A percentile compares a stretch with the other conserved stretches of the same genome.
These are phyloP conservation scores for Teratosphaeria viscida DNA, from an alignment of 2,329 filamentous ascomycete species.

Conservation along the genomic window DNA sequence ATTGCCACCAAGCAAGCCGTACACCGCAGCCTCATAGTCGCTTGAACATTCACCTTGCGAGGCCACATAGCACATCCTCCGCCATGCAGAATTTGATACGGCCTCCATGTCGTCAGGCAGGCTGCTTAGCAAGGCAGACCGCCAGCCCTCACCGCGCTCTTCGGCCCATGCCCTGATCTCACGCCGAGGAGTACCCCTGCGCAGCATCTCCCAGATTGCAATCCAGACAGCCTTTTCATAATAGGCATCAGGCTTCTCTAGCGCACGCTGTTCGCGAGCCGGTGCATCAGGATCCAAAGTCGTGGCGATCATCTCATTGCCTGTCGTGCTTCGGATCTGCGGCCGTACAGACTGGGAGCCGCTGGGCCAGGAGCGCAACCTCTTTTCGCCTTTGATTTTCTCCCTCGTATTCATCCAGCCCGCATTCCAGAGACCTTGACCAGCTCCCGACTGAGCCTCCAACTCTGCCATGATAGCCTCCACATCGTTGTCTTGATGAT, in stretches of 20 bases:
- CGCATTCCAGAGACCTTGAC: constrained; percentile 66
- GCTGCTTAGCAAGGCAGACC: constrained; percentile 68
- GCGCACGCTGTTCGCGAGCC: constrained; percentile 63
- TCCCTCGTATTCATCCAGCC: constrained; percentile 90
- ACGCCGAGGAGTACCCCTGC: constrained; percentile 64
- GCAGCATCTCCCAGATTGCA: constrained; percentile 85
- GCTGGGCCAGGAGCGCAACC: constrained; percentile 47
- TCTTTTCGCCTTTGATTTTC: constrained; percentile 82
- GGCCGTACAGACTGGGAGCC: constrained; percentile 44
- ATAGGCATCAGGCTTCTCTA: constrained; percentile 75
- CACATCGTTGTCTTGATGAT: constrained; percentile 57
- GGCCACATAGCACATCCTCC: constrained; percentile 65
- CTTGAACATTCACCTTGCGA: constrained; percentile 56
- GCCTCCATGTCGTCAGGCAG: constrained; percentile 30
- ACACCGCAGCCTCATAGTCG: constrained; percentile 79
- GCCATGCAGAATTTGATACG: constrained; percentile 46
- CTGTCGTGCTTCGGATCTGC: constrained; percentile 33
- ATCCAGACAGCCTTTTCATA: constrained; percentile 89
- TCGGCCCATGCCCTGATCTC: constrained; percentile 78
- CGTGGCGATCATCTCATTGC: constrained; percentile 60
- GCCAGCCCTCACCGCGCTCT: constrained; percentile 79
- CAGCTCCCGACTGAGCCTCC: constrained; percentile 55
- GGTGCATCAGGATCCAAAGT: constrained; percentile 86
- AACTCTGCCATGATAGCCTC: constrained; percentile 66
- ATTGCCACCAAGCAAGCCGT: constrained; percentile 81